Conservation (phyloP, 495 filamentous ascomycete genomes). For the Penicillium argentinense region DNA sequence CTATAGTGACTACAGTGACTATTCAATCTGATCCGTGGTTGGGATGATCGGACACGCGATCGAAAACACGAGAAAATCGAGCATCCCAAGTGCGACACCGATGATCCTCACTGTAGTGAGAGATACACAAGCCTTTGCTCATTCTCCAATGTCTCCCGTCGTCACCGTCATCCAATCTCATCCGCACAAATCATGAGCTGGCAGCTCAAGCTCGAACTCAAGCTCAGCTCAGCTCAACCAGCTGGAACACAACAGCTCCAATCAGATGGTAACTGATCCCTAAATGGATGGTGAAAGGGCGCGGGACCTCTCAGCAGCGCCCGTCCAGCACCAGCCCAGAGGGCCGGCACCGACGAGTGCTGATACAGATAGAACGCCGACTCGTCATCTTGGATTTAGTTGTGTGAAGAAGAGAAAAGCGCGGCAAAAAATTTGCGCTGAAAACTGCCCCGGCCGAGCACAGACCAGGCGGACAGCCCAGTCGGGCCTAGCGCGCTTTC, state of each 20-base stretch:
- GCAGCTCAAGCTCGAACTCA: no score
- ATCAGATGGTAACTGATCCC: constrained; percentile 48
- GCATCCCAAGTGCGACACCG: no score
- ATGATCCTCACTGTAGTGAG: no score
- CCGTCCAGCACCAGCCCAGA: constrained; percentile 38
- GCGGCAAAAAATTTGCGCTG: constrained; percentile 19
- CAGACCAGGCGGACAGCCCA: constrained; percentile 32
- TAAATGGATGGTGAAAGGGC: constrained; percentile 48
- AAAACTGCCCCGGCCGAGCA: constrained; percentile 21
- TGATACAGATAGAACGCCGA: constrained; percentile 43
- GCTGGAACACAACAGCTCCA: constrained; percentile 42
- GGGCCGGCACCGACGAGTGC: constrained; percentile 41
- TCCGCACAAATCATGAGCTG: no score
- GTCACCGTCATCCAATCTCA: no score
- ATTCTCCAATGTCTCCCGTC: no score
- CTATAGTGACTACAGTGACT: no score
- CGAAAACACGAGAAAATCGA: no score
- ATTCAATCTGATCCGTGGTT: no score
- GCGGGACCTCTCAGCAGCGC: constrained; percentile 53
- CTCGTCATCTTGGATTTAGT: constrained; percentile 59
- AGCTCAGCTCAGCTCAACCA: background rate
- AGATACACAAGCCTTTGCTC: no score
- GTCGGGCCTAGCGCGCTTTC: constrained; percentile 24
- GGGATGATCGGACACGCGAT: no score
- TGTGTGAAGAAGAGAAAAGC: constrained; percentile 47